Evolutionary conservation across 139 green algal species (phyloP).

Genomic region (Chlamydomonas schloesseri): DNA sequence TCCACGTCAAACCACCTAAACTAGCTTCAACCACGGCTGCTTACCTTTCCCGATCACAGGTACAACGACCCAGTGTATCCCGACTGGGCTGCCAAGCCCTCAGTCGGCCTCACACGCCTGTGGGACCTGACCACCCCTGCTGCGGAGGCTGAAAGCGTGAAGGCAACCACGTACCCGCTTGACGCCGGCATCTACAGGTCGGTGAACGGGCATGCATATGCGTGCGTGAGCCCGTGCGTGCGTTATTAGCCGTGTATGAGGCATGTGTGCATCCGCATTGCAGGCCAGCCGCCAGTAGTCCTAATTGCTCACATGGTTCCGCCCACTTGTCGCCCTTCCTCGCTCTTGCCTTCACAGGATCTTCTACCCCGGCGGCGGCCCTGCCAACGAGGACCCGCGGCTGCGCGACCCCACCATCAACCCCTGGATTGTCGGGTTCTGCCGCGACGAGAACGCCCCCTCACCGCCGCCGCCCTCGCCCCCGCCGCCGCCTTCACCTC

Average conservation of each 20-base stretch:
- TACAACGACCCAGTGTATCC: background rate
- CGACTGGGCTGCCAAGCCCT: background rate
- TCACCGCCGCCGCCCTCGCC: too few species aligned
- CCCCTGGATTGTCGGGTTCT: background rate
- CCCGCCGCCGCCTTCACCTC: background rate
- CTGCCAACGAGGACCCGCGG: background rate
- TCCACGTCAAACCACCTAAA: too few species aligned
- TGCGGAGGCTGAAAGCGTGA: too few species aligned
- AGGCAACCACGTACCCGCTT: background rate
- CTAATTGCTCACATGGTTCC: background rate
- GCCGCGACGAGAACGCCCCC: background rate
- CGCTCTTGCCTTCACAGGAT: background rate
- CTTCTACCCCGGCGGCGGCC: conserved; percentile 6
- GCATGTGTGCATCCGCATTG: background rate
- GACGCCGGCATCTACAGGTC: background rate
- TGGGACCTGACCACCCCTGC: too few species aligned
- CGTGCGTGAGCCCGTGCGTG: too few species aligned
- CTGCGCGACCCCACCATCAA: background rate
- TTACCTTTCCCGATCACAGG: background rate
- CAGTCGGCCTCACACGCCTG: background rate
- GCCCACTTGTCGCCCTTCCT: too few species aligned
- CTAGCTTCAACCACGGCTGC: too few species aligned
- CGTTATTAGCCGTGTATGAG: background rate
- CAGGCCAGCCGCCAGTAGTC: background rate
- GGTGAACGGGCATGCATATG: too few species aligned